Conservation (phyloP, 768 basidiomycete genomes). For the Pleurotus giganteus region DNA sequence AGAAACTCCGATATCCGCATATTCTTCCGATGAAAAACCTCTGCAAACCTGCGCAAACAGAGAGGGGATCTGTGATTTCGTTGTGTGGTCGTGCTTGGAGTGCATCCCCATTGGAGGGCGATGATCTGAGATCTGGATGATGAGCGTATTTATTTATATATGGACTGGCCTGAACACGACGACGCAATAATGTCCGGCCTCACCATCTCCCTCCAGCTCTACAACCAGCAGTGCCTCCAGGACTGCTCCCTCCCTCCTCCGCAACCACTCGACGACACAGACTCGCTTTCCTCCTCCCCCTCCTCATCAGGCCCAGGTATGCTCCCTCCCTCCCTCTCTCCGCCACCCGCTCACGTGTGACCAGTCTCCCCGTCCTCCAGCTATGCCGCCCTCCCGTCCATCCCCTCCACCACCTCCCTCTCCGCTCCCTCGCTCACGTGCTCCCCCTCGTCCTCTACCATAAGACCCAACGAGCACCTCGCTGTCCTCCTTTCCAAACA, state of each 20-base stretch:
- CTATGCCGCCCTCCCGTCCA: neutral
- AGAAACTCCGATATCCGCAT: neutral
- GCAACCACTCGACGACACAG: neutral
- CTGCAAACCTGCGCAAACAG: neutral
- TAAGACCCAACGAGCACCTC: conserved; percentile 52
- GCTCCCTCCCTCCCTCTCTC: neutral
- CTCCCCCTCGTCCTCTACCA: conserved; percentile 22
- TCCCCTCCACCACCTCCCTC: neutral
- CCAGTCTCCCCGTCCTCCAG: neutral
- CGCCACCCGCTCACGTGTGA: neutral
- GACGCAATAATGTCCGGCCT: neutral
- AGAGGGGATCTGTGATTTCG: neutral
- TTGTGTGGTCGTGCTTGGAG: no score
- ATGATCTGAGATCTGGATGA: neutral
- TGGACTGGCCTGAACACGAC: neutral
- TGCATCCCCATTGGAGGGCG: no score
- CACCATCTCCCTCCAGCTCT: neutral
- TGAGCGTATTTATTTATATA: neutral
- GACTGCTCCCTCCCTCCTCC: neutral
- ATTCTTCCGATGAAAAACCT: neutral
- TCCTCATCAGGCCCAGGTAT: neutral
- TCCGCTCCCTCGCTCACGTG: conserved; percentile 18
- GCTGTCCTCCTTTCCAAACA: conserved; percentile 68
- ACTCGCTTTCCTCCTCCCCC: neutral
- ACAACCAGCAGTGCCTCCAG: neutral